Conservation (phyloP, 139 green algal genomes). For the Klebsormidium nitens region DNA sequence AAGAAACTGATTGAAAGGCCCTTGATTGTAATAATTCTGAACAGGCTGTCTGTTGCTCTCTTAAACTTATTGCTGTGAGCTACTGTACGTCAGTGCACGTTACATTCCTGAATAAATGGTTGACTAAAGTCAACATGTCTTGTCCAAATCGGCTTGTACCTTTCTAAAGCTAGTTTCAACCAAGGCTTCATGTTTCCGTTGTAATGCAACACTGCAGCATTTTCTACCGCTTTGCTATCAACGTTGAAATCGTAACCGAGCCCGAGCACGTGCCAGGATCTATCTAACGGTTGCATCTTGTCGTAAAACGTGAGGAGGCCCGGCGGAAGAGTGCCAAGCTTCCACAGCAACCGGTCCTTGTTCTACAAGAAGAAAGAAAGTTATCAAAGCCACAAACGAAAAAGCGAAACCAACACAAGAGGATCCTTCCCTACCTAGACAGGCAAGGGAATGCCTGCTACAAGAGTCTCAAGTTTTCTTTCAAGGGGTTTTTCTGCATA, state of each 20-base stretch:
- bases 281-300: slow-evolving; percentile 21
- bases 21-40: no score
- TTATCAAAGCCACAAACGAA: no score
- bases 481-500: no score
- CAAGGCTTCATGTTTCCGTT: slow-evolving; percentile 43
- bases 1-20: no score
- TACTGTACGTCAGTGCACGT: no score
- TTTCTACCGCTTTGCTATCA: no score
- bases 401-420: no score
- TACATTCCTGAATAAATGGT: slow-evolving; percentile 21
- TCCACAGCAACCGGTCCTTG: slow-evolving; percentile 27
- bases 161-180: slow-evolving; percentile 27
- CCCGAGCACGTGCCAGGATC: slow-evolving; percentile 34
- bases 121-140: slow-evolving; percentile 26
- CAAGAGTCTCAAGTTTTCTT: no score
- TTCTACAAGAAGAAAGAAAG: slow-evolving; percentile 15
- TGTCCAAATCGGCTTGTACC: slow-evolving; percentile 20
- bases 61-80: no score
- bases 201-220: slow-evolving; percentile 34
- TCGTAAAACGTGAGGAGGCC: slow-evolving; percentile 37
- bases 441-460: no score
- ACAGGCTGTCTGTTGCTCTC: no score
- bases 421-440: no score
- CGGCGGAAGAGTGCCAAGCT: slow-evolving; percentile 32
- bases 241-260: slow-evolving; percentile 26